phyloP scores from a whole-genome alignment of 768 basidiomycete genomes.

The Leucosporidium creatinivorum region DNA sequence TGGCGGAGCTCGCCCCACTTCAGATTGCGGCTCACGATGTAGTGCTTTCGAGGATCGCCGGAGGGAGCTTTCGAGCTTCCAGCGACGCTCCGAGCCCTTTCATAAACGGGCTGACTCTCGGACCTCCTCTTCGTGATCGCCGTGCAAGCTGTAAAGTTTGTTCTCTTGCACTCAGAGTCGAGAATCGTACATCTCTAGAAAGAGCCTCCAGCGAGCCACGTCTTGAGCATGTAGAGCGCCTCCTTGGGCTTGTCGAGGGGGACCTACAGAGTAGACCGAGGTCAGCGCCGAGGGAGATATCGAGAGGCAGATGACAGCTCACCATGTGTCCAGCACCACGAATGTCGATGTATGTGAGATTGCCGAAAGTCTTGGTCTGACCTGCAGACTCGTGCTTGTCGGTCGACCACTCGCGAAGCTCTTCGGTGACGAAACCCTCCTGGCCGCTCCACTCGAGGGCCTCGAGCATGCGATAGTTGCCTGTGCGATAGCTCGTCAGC shows the following conservation, averaged over 20 bases:
- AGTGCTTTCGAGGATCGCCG: too few relatives aligned
- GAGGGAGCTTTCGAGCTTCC: too few relatives aligned
- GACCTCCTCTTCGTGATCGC: too few relatives aligned
- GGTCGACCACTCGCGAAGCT: conserved; percentile 53
- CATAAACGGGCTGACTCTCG: too few relatives aligned
- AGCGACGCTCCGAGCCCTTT: too few relatives aligned
- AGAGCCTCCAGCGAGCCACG: background rate
- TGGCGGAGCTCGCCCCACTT: too few relatives aligned
- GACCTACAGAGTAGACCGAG: background rate
- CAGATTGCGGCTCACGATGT: too few relatives aligned
- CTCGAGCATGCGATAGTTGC: conserved; percentile 69
- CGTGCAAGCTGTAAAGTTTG: too few relatives aligned
- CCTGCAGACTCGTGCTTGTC: conserved; percentile 50
- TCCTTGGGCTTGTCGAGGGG: conserved; percentile 9
- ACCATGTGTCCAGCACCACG: conserved; percentile 66
- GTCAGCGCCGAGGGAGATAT: background rate
- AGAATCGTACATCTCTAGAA: background rate
- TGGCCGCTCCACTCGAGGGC: conserved; percentile 57
- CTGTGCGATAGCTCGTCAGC: conserved; percentile 44
- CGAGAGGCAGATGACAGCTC: background rate
- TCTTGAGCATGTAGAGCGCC: background rate
- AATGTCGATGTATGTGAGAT: conserved; percentile 44
- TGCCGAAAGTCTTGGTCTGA: conserved; percentile 55
- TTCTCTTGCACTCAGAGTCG: too few relatives aligned
- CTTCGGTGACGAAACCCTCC: conserved; percentile 53